Conservation (phyloP, 164 flowering plant genomes). For the Liquidambar formosana region DNA sequence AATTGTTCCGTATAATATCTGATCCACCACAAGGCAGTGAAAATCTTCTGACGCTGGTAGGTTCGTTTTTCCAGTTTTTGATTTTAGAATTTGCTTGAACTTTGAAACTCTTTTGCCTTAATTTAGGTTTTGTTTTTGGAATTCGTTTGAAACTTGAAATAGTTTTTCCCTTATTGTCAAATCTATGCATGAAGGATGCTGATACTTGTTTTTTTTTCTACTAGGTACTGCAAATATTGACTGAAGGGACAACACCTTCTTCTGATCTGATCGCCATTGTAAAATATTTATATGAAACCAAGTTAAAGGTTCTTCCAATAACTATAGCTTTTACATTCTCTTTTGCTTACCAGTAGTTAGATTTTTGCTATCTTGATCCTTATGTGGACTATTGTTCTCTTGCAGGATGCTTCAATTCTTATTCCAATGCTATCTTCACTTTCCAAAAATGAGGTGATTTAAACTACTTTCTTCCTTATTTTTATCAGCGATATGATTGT, state of each 20-base stretch:
- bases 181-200: slow-evolving; percentile 9
- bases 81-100: neutral
- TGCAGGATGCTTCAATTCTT: slow-evolving; percentile 93
- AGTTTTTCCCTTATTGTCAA: neutral
- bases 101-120: neutral
- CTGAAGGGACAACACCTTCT: slow-evolving; percentile 77
- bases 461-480: neutral
- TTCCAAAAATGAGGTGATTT: slow-evolving; percentile 80
- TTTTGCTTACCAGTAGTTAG: neutral
- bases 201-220: slow-evolving; percentile 21
- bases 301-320: slow-evolving; percentile 64
- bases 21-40: slow-evolving; percentile 97
- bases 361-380: slow-evolving; percentile 10
- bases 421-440: slow-evolving; percentile 88
- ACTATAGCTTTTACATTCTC: slow-evolving; percentile 1
- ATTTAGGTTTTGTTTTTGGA: neutral
- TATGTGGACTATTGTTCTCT: slow-evolving; percentile 17
- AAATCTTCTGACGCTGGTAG: slow-evolving; percentile 81
- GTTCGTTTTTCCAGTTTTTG: slow-evolving; percentile 1
- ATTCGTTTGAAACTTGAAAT: neutral
- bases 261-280: slow-evolving; percentile 76
- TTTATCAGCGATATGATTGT: neutral
- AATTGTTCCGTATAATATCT: slow-evolving; percentile 76
- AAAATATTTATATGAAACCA: slow-evolving; percentile 88
- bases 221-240: slow-evolving; percentile 81